Percentiles rank a stretch among this genome's conserved stretches.
Evolutionary conservation across 495 filamentous ascomycete genomes (phyloP).

Genomic region (Aspergillus bertholletiae): DNA sequence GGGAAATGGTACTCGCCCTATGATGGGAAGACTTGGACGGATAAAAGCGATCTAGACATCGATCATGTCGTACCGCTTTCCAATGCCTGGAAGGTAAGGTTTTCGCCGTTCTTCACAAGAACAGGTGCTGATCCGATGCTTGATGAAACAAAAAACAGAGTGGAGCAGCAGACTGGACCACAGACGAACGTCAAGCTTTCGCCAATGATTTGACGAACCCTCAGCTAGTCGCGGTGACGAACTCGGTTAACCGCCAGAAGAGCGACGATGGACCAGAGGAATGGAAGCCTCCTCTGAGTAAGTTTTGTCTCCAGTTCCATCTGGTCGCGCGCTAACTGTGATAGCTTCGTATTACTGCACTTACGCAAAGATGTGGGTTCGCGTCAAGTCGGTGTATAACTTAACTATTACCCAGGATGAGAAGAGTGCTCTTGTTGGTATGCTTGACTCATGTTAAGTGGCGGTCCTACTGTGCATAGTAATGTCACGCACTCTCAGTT

Average conservation of each 20-base stretch:
- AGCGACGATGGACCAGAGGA: conserved; percentile 63
- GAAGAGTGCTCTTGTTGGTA: conserved; percentile 58
- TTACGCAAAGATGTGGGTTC: conserved; percentile 68
- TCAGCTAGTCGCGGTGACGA: conserved; percentile 71
- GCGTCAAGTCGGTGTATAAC: conserved; percentile 61
- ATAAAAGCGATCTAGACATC: conserved; percentile 64
- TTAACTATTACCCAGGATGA: conserved; percentile 58
- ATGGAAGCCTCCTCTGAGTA: conserved; percentile 69
- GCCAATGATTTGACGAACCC: conserved; percentile 71
- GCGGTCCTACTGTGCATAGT: background rate
- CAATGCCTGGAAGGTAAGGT: conserved; percentile 65
- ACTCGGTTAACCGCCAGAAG: conserved; percentile 69
- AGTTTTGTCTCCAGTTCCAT: conserved; percentile 5
- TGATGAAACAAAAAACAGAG: too few relatives aligned
- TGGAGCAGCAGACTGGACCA: conserved; percentile 54
- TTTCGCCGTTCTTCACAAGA: too few relatives aligned
- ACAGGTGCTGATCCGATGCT: too few relatives aligned
- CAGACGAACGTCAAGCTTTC: conserved; percentile 56
- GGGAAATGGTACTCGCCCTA: conserved; percentile 65
- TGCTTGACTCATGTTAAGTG: conserved; percentile 61
- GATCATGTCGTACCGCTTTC: conserved; percentile 73
- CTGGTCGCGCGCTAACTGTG: background rate
- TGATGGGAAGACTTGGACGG: conserved; percentile 67
- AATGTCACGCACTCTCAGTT: background rate
- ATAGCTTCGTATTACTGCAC: conserved; percentile 65